Evolutionary conservation across 805 yeast species (phyloP).

Genomic region (Wickerhamomyces mucosus): DNA sequence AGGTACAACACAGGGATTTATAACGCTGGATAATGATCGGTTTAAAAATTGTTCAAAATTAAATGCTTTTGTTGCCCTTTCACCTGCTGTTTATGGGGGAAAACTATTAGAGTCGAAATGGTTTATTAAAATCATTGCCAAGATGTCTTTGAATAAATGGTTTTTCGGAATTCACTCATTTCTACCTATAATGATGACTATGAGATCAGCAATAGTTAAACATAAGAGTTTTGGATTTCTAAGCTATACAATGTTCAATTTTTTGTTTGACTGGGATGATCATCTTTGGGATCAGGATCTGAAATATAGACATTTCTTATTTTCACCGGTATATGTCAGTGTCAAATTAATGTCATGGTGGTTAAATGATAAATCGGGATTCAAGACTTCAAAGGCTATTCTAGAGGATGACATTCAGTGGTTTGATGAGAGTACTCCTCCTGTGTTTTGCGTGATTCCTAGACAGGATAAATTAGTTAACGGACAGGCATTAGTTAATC

Average conservation of each 20-base stretch:
- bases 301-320: constrained; percentile 68
- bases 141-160: constrained; percentile 34
- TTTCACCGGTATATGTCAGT: constrained; percentile 79
- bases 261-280: constrained; percentile 82
- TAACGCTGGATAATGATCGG: constrained; percentile 47
- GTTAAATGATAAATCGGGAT: constrained; percentile 48
- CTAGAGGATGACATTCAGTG: constrained; percentile 45
- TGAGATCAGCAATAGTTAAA: constrained; percentile 42
- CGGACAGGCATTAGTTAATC: constrained; percentile 55
- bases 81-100: constrained; percentile 93
- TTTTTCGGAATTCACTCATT: constrained; percentile 75
- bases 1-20: constrained; percentile 82
- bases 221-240: constrained; percentile 47
- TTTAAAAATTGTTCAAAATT: constrained; percentile 43
- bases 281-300: constrained; percentile 59
- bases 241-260: constrained; percentile 80
- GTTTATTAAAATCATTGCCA: constrained; percentile 56
- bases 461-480: constrained; percentile 70
- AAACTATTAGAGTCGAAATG: constrained; percentile 50
- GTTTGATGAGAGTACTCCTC: constrained; percentile 46
- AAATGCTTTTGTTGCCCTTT: constrained; percentile 62
- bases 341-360: constrained; percentile 88
- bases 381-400: constrained; percentile 27
- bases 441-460: constrained; percentile 60
- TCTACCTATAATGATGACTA: constrained; percentile 60